phyloP scores from a whole-genome alignment of 2,329 filamentous ascomycete species.

The Claviceps purpurea region DNA sequence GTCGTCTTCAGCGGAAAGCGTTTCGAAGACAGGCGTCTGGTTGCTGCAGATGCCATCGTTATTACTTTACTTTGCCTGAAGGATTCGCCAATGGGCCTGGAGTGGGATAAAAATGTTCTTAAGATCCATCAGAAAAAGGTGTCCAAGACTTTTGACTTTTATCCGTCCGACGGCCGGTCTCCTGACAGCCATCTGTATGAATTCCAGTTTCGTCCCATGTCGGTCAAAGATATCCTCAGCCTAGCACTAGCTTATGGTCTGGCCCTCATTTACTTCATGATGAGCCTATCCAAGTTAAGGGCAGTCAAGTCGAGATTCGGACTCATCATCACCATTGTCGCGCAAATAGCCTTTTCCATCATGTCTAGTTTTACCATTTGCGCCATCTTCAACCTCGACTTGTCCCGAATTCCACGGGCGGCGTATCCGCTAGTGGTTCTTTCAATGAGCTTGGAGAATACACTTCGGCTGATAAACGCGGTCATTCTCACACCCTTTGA shows the following conservation, averaged over 20 bases:
- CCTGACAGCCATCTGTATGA: constrained; percentile 53
- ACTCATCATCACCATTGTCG: constrained; percentile 55
- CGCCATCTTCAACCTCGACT: constrained; percentile 59
- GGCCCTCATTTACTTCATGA: constrained; percentile 50
- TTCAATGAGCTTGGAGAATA: constrained; percentile 65
- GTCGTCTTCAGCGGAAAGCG: constrained; percentile 74
- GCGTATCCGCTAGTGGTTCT: constrained; percentile 67
- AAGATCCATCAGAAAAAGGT: constrained; percentile 37
- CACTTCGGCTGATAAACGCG: constrained; percentile 64
- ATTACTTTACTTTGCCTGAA: constrained; percentile 60
- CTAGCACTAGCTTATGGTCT: constrained; percentile 53
- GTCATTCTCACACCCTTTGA: constrained; percentile 60
- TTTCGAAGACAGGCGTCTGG: constrained; percentile 52
- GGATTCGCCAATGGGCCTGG: constrained; percentile 47
- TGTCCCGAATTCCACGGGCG: constrained; percentile 60
- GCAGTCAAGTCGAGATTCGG: constrained; percentile 66
- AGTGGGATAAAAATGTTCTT: constrained; percentile 50
- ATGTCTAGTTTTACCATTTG: constrained; percentile 71
- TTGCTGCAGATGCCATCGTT: constrained; percentile 65
- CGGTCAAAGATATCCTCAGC: constrained; percentile 48
- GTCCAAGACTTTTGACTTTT: constrained; percentile 48
- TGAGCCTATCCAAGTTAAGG: constrained; percentile 53
- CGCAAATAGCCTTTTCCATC: constrained; percentile 58
- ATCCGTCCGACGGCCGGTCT: constrained; percentile 43
- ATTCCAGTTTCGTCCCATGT: constrained; percentile 66